phyloP scores from a whole-genome alignment of 257 asterid species.

The Ophiorrhiza pumila region DNA sequence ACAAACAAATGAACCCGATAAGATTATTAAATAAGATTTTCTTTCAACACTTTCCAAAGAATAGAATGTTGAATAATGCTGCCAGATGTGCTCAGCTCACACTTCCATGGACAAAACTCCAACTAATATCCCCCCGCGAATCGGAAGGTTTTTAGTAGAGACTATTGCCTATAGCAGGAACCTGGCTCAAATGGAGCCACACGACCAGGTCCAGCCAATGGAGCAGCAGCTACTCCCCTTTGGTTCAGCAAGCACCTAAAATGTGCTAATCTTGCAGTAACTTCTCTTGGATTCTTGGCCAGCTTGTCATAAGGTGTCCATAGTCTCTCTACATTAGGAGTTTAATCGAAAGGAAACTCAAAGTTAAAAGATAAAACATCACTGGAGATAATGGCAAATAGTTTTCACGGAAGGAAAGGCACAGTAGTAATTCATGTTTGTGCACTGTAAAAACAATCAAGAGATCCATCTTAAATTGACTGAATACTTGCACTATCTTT shows the following conservation, averaged over 20 bases:
- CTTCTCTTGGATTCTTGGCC: constrained; percentile 56
- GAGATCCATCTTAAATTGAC: too few relatives aligned
- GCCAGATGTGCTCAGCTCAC: constrained; percentile 8
- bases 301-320: constrained; percentile 64
- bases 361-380: not conserved
- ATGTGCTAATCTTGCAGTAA: constrained; percentile 45
- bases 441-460: too few relatives aligned
- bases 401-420: not conserved
- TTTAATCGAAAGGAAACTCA: not conserved
- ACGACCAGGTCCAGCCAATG: constrained; percentile 60
- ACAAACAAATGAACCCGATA: not conserved
- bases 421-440: not conserved
- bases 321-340: constrained; percentile 56
- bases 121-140: not conserved
- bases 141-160: not conserved
- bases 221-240: constrained; percentile 90
- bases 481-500: not conserved
- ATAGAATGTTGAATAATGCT: not conserved
- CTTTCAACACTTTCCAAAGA: not conserved
- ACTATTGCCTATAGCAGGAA: constrained; percentile 66
- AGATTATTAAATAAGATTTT: not conserved
- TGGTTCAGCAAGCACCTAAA: constrained; percentile 85
- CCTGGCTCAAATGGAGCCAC: constrained; percentile 65
- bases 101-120: constrained; percentile 16
- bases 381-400: not conserved